phyloP scores from a whole-genome alignment of 148 eudicot genomes.

The Vaccinium darrowii region DNA sequence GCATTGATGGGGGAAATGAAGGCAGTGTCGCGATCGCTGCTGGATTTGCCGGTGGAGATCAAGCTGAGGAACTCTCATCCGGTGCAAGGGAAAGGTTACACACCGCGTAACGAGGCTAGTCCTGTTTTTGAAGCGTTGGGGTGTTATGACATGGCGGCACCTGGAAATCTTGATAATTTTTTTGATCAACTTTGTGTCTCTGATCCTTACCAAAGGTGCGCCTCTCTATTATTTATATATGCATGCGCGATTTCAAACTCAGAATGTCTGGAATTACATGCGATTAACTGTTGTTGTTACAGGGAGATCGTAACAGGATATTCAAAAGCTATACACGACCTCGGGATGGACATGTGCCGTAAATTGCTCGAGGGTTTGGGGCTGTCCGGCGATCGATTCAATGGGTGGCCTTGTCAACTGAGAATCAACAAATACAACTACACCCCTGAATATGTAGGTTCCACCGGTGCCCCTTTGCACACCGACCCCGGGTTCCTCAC shows the following conservation, averaged over 20 bases:
- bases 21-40: not conserved
- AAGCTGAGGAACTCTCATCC: constrained; percentile 14
- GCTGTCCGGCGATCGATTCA: constrained; percentile 35
- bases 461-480: constrained; percentile 49
- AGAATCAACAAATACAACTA: constrained; percentile 65
- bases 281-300: not conserved
- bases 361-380: constrained; percentile 28
- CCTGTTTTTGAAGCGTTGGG: constrained; percentile 18
- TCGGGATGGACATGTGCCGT: constrained; percentile 20
- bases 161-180: constrained; percentile 15
- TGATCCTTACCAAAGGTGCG: not conserved
- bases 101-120: constrained; percentile 6
- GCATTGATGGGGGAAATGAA: constrained; percentile 24
- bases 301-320: constrained; percentile 28
- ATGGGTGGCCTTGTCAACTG: constrained; percentile 55
- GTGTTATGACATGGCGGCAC: constrained; percentile 24
- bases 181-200: constrained; percentile 28
- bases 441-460: constrained; percentile 51
- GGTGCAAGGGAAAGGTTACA: constrained; percentile 16
- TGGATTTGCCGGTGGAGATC: constrained; percentile 29
- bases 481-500: constrained; percentile 60
- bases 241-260: not conserved
- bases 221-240: too few species aligned
- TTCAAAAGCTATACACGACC: constrained; percentile 19
- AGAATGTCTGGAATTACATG: not conserved